Percentiles rank a stretch among this genome's conserved stretches.
Evolutionary conservation across 2,329 filamentous ascomycete genomes (phyloP).

Genomic region (Aspergillus flavus): DNA sequence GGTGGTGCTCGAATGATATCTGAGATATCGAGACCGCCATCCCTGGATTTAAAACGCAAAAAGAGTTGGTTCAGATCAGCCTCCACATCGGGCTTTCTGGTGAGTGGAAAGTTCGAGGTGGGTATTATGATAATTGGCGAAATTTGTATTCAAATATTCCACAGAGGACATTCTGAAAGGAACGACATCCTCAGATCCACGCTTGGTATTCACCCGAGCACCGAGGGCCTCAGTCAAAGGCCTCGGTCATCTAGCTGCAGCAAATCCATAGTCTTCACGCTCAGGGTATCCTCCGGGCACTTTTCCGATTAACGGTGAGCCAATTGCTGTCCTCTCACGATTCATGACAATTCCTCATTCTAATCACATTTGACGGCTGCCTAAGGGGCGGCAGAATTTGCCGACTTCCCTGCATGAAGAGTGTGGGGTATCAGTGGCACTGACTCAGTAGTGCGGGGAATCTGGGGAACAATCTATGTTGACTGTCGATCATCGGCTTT

Average conservation of each 20-base stretch:
- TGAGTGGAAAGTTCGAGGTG: too few relatives aligned
- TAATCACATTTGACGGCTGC: background rate
- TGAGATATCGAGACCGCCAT: conserved; percentile 19
- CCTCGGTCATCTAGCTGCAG: background rate
- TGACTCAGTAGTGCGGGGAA: background rate
- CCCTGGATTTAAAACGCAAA: background rate
- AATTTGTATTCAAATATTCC: background rate
- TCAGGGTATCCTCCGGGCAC: background rate
- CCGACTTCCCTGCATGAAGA: background rate
- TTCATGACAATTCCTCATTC: background rate
- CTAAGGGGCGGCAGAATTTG: background rate
- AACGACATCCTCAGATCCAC: background rate
- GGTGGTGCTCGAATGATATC: conserved; percentile 23
- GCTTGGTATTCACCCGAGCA: background rate
- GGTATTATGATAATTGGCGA: background rate
- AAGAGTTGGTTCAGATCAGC: background rate
- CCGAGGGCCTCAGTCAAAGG: background rate
- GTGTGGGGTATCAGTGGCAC: background rate
- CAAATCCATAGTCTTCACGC: background rate
- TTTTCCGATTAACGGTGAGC: background rate
- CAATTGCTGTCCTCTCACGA: background rate
- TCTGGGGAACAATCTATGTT: background rate
- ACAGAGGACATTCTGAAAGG: background rate
- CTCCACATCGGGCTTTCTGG: fast-evolving
- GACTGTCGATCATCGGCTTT: background rate